phyloP scores from a whole-genome alignment of 2,329 filamentous ascomycete genomes.

The Arachnomyces sp. region DNA sequence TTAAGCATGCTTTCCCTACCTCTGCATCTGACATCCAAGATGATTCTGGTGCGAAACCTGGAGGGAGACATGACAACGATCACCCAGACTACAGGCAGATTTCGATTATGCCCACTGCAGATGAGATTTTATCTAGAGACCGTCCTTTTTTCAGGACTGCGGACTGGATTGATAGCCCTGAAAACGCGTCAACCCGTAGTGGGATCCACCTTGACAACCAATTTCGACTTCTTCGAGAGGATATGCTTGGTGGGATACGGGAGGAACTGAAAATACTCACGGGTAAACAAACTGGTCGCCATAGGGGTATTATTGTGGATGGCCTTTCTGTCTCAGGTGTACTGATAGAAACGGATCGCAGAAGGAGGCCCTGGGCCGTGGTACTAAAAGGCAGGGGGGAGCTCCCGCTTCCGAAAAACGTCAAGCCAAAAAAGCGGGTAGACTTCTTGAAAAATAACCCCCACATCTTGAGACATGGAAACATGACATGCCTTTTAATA shows the following conservation, averaged over 20 bases:
- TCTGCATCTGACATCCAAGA: not conserved
- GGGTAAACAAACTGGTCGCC: constrained; percentile 8
- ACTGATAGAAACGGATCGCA: too few species aligned
- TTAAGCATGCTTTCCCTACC: constrained; percentile 30
- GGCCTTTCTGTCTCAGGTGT: constrained; percentile 4
- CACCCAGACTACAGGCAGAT: constrained; percentile 25
- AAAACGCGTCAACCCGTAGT: constrained; percentile 24
- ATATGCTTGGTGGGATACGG: constrained; percentile 25
- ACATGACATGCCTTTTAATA: constrained; percentile 22
- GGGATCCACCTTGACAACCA: constrained; percentile 27
- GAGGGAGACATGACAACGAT: constrained; percentile 32
- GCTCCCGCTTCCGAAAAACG: constrained; percentile 19
- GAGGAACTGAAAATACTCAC: constrained; percentile 19
- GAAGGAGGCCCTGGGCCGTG: constrained; percentile 11
- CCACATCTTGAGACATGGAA: constrained; percentile 22
- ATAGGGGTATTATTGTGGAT: constrained; percentile 5
- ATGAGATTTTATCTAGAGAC: constrained; percentile 26
- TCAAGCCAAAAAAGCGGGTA: constrained; percentile 11
- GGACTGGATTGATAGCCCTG: constrained; percentile 17
- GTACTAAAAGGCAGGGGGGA: constrained; percentile 13
- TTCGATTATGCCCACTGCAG: constrained; percentile 27
- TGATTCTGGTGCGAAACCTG: constrained; percentile 10
- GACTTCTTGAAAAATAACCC: constrained; percentile 19
- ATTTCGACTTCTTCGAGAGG: constrained; percentile 30
- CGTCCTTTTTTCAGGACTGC: constrained; percentile 23